Conservation (phyloP, 306 rosid species). For the Trifolium subterraneum region DNA sequence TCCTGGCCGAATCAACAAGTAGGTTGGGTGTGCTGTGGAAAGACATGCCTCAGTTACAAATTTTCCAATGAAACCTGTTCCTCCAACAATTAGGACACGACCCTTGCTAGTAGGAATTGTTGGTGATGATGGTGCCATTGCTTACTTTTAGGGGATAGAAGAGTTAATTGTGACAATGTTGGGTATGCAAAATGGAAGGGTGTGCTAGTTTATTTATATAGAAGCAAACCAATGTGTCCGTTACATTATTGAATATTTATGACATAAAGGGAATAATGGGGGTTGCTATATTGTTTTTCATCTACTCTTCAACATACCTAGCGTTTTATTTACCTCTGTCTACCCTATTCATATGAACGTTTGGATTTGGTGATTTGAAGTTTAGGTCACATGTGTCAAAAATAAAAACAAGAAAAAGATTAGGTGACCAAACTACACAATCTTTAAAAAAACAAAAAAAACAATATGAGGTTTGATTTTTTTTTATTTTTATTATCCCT, state of each 20-base stretch:
- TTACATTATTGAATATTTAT: background rate
- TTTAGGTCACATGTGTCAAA: slow-evolving; percentile 5
- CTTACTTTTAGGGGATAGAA: background rate
- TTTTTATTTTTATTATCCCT: too few species aligned
- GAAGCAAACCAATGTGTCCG: background rate
- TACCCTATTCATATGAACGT: background rate
- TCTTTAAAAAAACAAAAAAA: too few species aligned
- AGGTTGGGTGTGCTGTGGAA: slow-evolving; percentile 45
- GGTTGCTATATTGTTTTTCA: background rate
- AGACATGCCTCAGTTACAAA: slow-evolving; percentile 71
- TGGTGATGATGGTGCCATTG: slow-evolving; percentile 51
- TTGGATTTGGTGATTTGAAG: slow-evolving; percentile 2
- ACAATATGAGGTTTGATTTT: too few species aligned
- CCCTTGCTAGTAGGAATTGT: slow-evolving; percentile 26
- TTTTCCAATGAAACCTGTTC: slow-evolving; percentile 74
- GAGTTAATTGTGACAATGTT: background rate
- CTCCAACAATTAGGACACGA: slow-evolving; percentile 61
- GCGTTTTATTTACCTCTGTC: background rate
- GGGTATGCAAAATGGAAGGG: background rate
- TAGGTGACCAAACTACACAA: background rate
- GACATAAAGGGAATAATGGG: background rate
- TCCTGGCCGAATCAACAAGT: slow-evolving; percentile 55
- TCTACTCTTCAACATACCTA: slow-evolving; percentile 22
- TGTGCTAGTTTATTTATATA: slow-evolving; percentile 18
- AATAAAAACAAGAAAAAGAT: background rate